phyloP scores from a whole-genome alignment of 495 filamentous ascomycete species.

The Penicillium lagena region DNA sequence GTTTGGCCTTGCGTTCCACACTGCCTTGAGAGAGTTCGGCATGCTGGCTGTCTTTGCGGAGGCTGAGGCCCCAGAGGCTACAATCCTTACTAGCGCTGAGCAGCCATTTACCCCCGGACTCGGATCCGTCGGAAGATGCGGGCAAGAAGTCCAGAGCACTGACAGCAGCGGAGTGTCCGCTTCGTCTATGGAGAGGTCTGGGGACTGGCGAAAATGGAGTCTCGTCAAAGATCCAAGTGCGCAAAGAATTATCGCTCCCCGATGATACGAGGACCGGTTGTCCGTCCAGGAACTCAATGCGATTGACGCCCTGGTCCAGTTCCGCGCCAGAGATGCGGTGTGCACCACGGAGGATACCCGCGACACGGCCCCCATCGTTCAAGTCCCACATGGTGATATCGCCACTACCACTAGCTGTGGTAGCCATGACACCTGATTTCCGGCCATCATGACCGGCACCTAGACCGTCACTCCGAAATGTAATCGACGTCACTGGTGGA shows the following conservation, averaged over 20 bases:
- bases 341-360: constrained; percentile 75
- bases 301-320: constrained; percentile 57
- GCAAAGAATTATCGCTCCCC: constrained; percentile 87
- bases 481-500: constrained; percentile 65
- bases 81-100: constrained; percentile 81
- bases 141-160: constrained; percentile 77
- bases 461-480: constrained; percentile 85
- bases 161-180: constrained; percentile 81
- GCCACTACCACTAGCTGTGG: constrained; percentile 60
- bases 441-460: constrained; percentile 85
- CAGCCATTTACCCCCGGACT: constrained; percentile 87
- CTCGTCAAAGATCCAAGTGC: constrained; percentile 91
- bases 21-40: constrained; percentile 87
- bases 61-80: constrained; percentile 90
- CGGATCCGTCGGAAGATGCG: constrained; percentile 78
- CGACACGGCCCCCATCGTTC: constrained; percentile 74
- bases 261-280: constrained; percentile 87
- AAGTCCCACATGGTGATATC: constrained; percentile 96
- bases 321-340: constrained; percentile 63
- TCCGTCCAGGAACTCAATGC: constrained; percentile 83
- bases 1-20: constrained; percentile 76
- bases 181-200: constrained; percentile 72
- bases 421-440: constrained; percentile 80
- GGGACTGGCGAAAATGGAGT: constrained; percentile 79
- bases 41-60: constrained; percentile 90